Base-by-base conservation (phyloP, 176 grass and related monocot genomes). In the Hyparrhenia diplandra region DNA sequence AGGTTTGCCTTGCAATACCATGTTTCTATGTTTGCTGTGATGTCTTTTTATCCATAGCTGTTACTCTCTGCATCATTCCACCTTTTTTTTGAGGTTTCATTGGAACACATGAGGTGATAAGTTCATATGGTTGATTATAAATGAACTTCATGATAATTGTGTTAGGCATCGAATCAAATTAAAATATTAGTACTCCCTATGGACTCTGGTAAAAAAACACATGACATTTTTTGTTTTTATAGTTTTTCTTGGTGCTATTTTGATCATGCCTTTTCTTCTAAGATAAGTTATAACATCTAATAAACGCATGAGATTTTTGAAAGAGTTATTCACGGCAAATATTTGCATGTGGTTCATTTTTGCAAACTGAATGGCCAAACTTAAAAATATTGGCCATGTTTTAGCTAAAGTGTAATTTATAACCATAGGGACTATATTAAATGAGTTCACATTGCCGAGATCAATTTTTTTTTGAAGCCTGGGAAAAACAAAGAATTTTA, bases 1-100 rank as follows among this genome's bases (percentile, higher is more conserved):
- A 98, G 92, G 95, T 97, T 72, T 54, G 78, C 14, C 27, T 23
- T 4, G 13, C n/a, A 21, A 14, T 58, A 28, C 29, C 28, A 58
- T 58, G 9, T 77, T 59, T 75, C 23, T 32, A 32, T 32, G 31
- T 32, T 32, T 32, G 31, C 31, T 32, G 31, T 32, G 31, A 32
- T 32, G 31, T 32, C 31, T 32, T 74, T 43, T 25, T 21, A 23
- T 75, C 45, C 8, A 36, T 66, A 27, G 27, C 42, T 64, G 2
- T 58, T 77, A 40, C 9, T 73, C 4, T 85, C 20, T 64, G 29
- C 64, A 71, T 31, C 42, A 60, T 13, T 65, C n/a, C 42, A 71
- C 34, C 71, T 27, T n/a, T n/a, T 14, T 43, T 76, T 5, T 29
- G 54, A 65, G 41, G 39, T 63, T 75, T 68, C 18, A 30, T 13